phyloP scores from a whole-genome alignment of 805 yeast species.

The Zygoascus bituminiphila region DNA sequence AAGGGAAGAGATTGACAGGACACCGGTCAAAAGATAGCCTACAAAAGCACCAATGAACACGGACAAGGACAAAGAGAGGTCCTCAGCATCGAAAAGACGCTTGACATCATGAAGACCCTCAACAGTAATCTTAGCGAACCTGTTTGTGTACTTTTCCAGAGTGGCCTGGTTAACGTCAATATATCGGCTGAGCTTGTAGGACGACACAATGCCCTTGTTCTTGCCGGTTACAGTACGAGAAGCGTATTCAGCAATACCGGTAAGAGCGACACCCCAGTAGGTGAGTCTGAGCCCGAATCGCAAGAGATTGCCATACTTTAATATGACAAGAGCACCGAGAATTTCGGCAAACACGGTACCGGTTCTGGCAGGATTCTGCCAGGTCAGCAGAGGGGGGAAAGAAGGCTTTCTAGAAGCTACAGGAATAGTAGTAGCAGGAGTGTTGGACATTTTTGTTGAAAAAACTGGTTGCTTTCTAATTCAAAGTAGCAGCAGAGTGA shows the following conservation, averaged over 20 bases:
- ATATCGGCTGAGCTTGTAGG: conserved; percentile 57
- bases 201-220: conserved; percentile 60
- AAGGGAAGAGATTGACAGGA: conserved; percentile 66
- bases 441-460: not conserved
- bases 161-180: conserved; percentile 32
- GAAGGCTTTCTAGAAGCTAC: conserved; percentile 2
- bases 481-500: too few species aligned
- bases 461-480: not conserved
- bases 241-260: conserved; percentile 70
- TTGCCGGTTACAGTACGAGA: conserved; percentile 67
- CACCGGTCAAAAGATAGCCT: conserved; percentile 62
- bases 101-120: conserved; percentile 24
- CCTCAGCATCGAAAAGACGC: conserved; percentile 46
- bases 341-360: conserved; percentile 46
- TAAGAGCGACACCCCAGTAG: conserved; percentile 48
- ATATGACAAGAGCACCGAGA: conserved; percentile 50
- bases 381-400: conserved; percentile 45
- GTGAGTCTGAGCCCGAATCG: conserved; percentile 32
- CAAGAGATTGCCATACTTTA: conserved; percentile 24
- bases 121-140: conserved; percentile 14
- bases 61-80: conserved; percentile 64
- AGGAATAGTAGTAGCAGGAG: conserved; percentile 2
- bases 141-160: conserved; percentile 38
- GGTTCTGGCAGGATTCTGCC: conserved; percentile 69
- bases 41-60: conserved; percentile 61